Evolutionary conservation across 371 early-diverging fungal genomes (phyloP).

Genomic region (Haplosporangium sp.): DNA sequence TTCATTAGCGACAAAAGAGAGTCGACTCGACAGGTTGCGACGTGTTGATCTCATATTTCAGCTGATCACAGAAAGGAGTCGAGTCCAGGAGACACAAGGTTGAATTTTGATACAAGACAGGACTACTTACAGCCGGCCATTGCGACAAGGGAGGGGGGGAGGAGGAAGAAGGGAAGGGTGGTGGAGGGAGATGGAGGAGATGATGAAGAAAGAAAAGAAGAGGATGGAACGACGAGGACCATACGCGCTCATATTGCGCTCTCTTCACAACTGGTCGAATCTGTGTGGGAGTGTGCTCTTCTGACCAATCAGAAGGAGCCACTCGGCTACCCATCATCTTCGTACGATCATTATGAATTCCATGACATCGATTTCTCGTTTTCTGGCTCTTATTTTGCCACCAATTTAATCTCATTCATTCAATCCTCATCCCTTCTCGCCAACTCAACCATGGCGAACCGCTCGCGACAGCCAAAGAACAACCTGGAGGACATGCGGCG

Average conservation of each 20-base stretch:
- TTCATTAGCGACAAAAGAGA: too few species aligned
- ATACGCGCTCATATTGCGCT: slow-evolving; percentile 4
- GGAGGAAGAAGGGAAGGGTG: slow-evolving; percentile 8
- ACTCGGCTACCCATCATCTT: background rate
- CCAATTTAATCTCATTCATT: background rate
- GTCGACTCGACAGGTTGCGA: too few species aligned
- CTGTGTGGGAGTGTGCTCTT: slow-evolving; percentile 1
- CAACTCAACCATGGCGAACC: slow-evolving; percentile 24
- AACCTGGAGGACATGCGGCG: slow-evolving; percentile 51
- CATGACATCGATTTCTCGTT: background rate
- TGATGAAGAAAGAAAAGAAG: slow-evolving; percentile 24
- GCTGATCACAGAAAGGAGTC: slow-evolving; percentile 3
- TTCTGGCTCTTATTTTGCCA: background rate
- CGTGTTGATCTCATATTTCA: background rate
- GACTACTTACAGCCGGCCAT: slow-evolving; percentile 56
- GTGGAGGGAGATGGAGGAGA: slow-evolving; percentile 19
- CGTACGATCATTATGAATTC: background rate
- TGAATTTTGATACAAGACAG: background rate
- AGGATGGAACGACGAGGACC: slow-evolving; percentile 1
- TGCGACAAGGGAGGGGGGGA: slow-evolving; percentile 22
- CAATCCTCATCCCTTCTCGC: slow-evolving; percentile 1
- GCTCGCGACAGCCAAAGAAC: slow-evolving; percentile 30
- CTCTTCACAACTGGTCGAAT: slow-evolving; percentile 3
- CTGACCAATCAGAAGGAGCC: slow-evolving; percentile 46
- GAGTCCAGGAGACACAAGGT: background rate